Conservation (phyloP, 2,329 filamentous ascomycete species). For the Hypocrella siamensis region DNA sequence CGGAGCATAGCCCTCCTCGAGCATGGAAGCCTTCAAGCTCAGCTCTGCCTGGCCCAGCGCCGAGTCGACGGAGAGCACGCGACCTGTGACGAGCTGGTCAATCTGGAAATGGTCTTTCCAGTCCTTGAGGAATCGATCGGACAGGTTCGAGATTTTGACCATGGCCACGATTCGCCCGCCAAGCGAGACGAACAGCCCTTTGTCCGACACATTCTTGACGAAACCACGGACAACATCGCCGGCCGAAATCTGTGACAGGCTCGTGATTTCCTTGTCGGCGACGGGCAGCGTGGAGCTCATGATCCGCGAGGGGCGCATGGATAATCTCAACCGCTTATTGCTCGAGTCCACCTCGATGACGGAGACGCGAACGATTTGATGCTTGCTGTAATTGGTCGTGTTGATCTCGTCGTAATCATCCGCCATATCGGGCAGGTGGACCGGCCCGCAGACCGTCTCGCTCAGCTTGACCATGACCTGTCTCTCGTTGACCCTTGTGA, state of each 20-base stretch:
- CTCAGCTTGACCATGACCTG: conserved; percentile 77
- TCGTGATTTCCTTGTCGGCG: conserved; percentile 64
- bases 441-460: conserved; percentile 60
- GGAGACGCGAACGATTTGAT: conserved; percentile 78
- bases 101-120: conserved; percentile 84
- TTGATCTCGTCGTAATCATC: conserved; percentile 78
- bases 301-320: conserved; percentile 73
- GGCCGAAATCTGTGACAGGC: conserved; percentile 52
- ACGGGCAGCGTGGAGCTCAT: conserved; percentile 72
- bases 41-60: conserved; percentile 61
- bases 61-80: conserved; percentile 57
- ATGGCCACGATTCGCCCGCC: conserved; percentile 70
- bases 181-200: conserved; percentile 74
- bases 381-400: conserved; percentile 60
- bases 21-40: conserved; percentile 70
- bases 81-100: conserved; percentile 81
- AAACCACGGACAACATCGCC: conserved; percentile 82
- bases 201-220: conserved; percentile 76
- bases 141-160: conserved; percentile 76
- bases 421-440: conserved; percentile 67
- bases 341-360: conserved; percentile 63
- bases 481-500: conserved; percentile 75
- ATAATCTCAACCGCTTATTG: conserved; percentile 75
- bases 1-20: conserved; percentile 65
- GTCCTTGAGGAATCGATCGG: conserved; percentile 82